Base-by-base conservation (phyloP, 345 rosid genomes). In the Eucalyptus albens region DNA sequence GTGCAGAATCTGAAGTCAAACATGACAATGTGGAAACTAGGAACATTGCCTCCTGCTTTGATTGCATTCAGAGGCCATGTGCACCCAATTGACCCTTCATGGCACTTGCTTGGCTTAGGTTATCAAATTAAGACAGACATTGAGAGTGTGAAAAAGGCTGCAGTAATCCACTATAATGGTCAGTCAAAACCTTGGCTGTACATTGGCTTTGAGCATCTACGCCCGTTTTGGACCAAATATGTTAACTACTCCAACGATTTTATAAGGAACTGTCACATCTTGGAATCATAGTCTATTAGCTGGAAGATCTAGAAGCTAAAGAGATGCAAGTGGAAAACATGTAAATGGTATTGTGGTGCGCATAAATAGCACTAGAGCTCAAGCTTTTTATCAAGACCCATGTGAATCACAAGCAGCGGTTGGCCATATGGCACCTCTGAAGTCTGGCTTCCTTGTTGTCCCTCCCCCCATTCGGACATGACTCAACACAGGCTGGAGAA, bases 81-180 rank as follows among this genome's bases (percentile, higher is more conserved):
- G 86, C 99, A 94, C 86, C 95, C 97, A 65, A 95, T 98, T 69
- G 99, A 98, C 89, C 96, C 98, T 44, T 93, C 94, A 50, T 98
- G 99, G 99, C 99, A 98, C 91, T 93, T 98, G 99, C 99, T 98
- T 83, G 99, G 99, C 55, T 93, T 98, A 94, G 99, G 99, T 16
- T 98, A 98, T 90, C 99, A 98, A 94, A 94, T 92, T 86, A 95
- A 94, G 88, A 98, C 98, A 88, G 93, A 91, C 81, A 88, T 94
- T 47, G 98, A 96, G 90, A 93, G 89, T 87, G 96, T 95, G 62
- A 94, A 93, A 91, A 94, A 93, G 91, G 99, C 99, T 90, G 99
- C 99, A 29, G 99, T 98, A 81, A 96, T 98, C 86, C 99, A 98
- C 93, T 98, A 98, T 92, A 98, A 98, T 89, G 99, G 99, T 72